Base-by-base conservation (phyloP, 2,329 filamentous ascomycete species). In the Penicillium sp. region DNA sequence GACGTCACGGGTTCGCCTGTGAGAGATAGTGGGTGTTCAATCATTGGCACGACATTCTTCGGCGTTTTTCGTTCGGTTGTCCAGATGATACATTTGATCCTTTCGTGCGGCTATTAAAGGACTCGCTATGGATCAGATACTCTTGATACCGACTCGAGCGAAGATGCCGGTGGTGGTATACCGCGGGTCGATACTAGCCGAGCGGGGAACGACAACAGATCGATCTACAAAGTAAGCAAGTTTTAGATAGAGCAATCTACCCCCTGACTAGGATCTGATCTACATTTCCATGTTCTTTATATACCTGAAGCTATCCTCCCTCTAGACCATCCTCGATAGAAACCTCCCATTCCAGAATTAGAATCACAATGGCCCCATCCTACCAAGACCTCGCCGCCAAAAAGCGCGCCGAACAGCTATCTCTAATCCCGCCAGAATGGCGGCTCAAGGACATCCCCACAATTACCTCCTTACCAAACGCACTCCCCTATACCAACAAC, bases 11-110 rank as follows among this genome's bases (percentile, higher is more conserved):
- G 71, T 4, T 51, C 62, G 6, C 49, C 66, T 4, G 54, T 63
- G 37, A 34, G 57, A 27, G 42, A 52, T 3, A 47, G 47, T 13
- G 32, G 40, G 69, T 72, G 16, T 73, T 73, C 40, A 66, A 70
- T 18, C 64, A 68, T 51, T 74, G 69, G 69, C 69, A 73, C 6
- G 55, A 63, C 8, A 59, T 63, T 2, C 41, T 73, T 0, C 62
- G 14, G 49, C 42, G 1, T 72, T 73, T 26, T 70, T 72, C 16
- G 54, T 3, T 62, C 60, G 2, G 67, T 74, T 0, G 70, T 42
- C 65, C 66, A 0, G 35, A 59, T 1, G 68, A 72, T 26, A 65
- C 67, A 0, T 72, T 70, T 24, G 56, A 64, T n/a, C 49, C 71
- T 0, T 68, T 69, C 14, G 63, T 68, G 0, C 47, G 62, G 1